These are phyloP conservation scores for Epichloe coenophiala DNA, from an alignment of 2,329 filamentous ascomycete genomes.

Conservation along the genomic window DNA sequence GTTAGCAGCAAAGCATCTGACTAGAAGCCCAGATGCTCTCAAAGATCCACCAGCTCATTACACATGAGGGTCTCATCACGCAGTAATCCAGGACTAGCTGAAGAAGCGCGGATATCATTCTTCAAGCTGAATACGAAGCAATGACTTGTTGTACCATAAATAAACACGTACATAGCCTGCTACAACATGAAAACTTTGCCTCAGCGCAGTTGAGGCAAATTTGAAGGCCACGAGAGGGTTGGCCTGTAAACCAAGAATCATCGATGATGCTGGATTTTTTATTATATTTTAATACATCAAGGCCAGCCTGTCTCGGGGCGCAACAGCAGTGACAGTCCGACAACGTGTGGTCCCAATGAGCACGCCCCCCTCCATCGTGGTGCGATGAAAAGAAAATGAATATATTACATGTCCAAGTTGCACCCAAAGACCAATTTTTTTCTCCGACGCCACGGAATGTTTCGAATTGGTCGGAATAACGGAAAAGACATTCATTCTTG, in stretches of 20 bases:
- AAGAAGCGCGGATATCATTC: neutral
- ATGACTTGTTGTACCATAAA: neutral
- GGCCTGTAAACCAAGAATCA: too few relatives aligned
- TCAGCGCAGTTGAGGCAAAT: neutral
- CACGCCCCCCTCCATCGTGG: too few relatives aligned
- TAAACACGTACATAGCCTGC: neutral
- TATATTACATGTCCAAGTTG: too few relatives aligned
- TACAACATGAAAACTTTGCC: neutral
- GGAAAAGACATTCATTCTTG: too few relatives aligned
- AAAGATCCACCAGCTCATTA: neutral
- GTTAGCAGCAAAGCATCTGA: conserved; percentile 10
- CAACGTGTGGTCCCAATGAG: too few relatives aligned
- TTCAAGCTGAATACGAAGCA: neutral
- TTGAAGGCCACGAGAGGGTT: neutral
- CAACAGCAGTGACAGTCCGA: neutral
- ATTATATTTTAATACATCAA: neutral
- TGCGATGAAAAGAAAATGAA: too few relatives aligned
- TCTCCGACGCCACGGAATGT: neutral
- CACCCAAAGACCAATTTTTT: too few relatives aligned
- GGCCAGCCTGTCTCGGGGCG: neutral
- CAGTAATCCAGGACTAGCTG: neutral
- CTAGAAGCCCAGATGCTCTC: conserved; percentile 10
- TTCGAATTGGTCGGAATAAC: neutral
- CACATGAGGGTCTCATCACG: neutral
- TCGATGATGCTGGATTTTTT: too few relatives aligned